Conservation (phyloP, 768 basidiomycete species). For the Peribolospora kevripleyi region DNA sequence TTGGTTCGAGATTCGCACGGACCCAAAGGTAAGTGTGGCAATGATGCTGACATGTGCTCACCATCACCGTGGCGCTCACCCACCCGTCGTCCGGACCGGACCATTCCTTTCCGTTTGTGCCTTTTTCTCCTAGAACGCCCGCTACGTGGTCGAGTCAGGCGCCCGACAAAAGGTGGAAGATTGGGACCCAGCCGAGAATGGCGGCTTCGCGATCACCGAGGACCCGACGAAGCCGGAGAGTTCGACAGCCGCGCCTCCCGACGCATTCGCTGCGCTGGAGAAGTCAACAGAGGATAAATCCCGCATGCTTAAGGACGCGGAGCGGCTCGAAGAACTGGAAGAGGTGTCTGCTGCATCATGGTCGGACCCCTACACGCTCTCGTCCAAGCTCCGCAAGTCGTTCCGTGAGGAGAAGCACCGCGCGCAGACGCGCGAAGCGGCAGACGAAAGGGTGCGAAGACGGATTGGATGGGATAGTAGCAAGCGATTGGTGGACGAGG, state of each 20-base stretch:
- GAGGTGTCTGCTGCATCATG: slow-evolving; percentile 51
- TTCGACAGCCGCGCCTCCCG: slow-evolving; percentile 25
- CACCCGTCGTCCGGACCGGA: neutral
- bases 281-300: slow-evolving; percentile 59
- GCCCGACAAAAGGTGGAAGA: slow-evolving; percentile 88
- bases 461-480: too few relatives aligned
- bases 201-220: slow-evolving; percentile 76
- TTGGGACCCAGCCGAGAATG: slow-evolving; percentile 91
- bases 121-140: slow-evolving; percentile 44
- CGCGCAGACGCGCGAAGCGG: too few relatives aligned
- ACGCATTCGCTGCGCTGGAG: slow-evolving; percentile 70
- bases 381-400: slow-evolving; percentile 43
- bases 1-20: slow-evolving; percentile 97
- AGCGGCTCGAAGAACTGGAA: slow-evolving; percentile 59
- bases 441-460: too few relatives aligned
- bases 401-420: slow-evolving; percentile 56
- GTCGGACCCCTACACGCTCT: slow-evolving; percentile 64
- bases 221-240: slow-evolving; percentile 11
- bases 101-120: neutral
- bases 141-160: slow-evolving; percentile 74
- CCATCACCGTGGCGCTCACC: neutral
- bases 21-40: slow-evolving; percentile 51
- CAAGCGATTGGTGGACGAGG: too few relatives aligned
- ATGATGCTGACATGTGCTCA: neutral
- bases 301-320: slow-evolving; percentile 45